Percentiles rank a stretch among this genome's conserved stretches.
Evolutionary conservation across 805 yeast genomes (phyloP).

Genomic region (Pichia paraexigua): DNA sequence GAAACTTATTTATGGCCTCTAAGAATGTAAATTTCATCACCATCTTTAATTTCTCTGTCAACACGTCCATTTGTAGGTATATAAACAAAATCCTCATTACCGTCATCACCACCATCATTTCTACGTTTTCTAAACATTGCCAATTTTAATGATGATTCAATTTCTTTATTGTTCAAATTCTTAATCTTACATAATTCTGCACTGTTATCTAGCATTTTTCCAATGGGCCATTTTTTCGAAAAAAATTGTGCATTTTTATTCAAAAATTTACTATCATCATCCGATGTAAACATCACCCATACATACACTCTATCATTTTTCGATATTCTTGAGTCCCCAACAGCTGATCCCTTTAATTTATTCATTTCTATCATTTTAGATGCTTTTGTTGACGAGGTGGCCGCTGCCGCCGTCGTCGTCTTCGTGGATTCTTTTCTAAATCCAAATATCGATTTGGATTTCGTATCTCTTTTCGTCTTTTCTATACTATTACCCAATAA

Average conservation of each 20-base stretch:
- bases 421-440: background rate
- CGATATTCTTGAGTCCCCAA: conserved; percentile 42
- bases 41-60: conserved; percentile 34
- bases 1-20: conserved; percentile 30
- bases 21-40: conserved; percentile 45
- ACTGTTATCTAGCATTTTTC: conserved; percentile 47
- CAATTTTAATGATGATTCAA: conserved; percentile 34
- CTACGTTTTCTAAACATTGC: conserved; percentile 36
- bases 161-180: conserved; percentile 42
- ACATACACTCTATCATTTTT: conserved; percentile 40
- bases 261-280: conserved; percentile 12
- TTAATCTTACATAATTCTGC: conserved; percentile 39
- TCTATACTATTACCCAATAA: conserved; percentile 3
- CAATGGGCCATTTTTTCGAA: conserved; percentile 52
- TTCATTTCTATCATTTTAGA: conserved; percentile 29
- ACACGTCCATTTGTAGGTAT: conserved; percentile 35
- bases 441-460: background rate
- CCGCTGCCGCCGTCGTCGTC: background rate
- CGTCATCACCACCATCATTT: conserved; percentile 11
- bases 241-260: conserved; percentile 32
- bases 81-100: conserved; percentile 17
- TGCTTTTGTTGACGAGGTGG: background rate
- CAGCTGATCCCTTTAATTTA: conserved; percentile 37
- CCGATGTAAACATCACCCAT: conserved; percentile 37
- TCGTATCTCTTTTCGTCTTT: background rate